Evolutionary conservation across 257 asterid species (phyloP), one percentile per base, ranked within the genome.

Genomic region (Solanum arcanum): DNA sequence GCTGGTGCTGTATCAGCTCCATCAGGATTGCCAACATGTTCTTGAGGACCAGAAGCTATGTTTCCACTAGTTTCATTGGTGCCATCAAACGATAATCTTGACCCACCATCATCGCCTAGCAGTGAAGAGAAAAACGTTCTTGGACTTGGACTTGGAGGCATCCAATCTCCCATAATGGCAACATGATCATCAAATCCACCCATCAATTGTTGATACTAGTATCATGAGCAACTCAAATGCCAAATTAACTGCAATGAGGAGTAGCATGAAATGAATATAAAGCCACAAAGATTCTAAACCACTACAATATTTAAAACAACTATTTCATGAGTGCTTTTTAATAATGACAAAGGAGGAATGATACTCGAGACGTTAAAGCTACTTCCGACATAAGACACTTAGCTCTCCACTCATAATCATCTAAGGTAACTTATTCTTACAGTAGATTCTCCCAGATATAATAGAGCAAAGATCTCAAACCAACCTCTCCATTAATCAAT

Each of bases 121-220:
- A 95, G 86, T 29, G 97, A 89, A 3, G 96, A 89, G 89, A 94
- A 94, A 60, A 90, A 76, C 2, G 92, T 41, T 47, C 93, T 89
- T 6, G 94, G 92, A 80, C 93, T 93, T 33, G 95, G 93, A 86
- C 92, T 93, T 9, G 94, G 94, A 86, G 92, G 89, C 95, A 91
- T 86, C 97, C 97, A 94, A 88, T 95, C 98, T 87, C 94, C 98
- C 91, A 94, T 89, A 8, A 90, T 56, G 88, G 95, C 93, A 84
- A 91, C 92, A 64, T 93, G 95, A 78, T 94, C 96, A 88, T 92
- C 95, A 87, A 91, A 96, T 42, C 94, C 98, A 33, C 94, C 93
- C 98, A 95, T 95, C 84, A 77, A 12, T 39, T 74, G 47, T 62
- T 14, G 49, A 23, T 56, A 29, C 74, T 73, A 25, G 41, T 39